These are phyloP conservation scores for Candida alai DNA, from an alignment of 805 yeast genomes.

Conservation along the genomic window DNA sequence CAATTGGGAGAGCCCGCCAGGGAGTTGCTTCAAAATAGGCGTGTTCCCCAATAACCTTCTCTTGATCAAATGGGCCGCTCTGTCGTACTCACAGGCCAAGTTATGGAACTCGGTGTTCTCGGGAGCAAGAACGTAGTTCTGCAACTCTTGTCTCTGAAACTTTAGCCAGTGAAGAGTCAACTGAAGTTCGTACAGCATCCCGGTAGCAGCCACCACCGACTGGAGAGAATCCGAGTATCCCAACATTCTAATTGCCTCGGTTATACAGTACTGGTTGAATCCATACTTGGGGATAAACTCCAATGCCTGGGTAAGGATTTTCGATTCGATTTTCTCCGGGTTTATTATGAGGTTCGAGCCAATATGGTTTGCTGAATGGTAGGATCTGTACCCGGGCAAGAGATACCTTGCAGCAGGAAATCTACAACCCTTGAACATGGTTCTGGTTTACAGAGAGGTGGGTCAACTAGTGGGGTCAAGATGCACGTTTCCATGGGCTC, in stretches of 20 bases:
- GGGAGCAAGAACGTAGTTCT: slow-evolving; percentile 24
- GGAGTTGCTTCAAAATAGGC: slow-evolving; percentile 42
- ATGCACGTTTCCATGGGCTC: no score
- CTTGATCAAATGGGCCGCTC: slow-evolving; percentile 42
- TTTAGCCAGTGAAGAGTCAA: slow-evolving; percentile 52
- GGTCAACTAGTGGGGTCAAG: no score
- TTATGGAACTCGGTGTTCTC: slow-evolving; percentile 25
- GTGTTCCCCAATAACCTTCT: slow-evolving; percentile 50
- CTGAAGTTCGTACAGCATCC: slow-evolving; percentile 51
- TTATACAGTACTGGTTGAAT: slow-evolving; percentile 45
- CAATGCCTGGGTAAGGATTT: slow-evolving; percentile 35
- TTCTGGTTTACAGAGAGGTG: no score
- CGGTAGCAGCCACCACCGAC: slow-evolving; percentile 37
- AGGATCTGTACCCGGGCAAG: slow-evolving; percentile 15
- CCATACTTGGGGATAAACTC: slow-evolving; percentile 50
- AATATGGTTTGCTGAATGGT: slow-evolving; percentile 37
- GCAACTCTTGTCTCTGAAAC: slow-evolving; percentile 36
- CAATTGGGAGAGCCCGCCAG: slow-evolving; percentile 56
- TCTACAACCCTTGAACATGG: no score
- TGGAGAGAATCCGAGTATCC: slow-evolving; percentile 51
- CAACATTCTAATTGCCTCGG: slow-evolving; percentile 44
- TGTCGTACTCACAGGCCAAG: slow-evolving; percentile 36
- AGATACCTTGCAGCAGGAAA: no score
- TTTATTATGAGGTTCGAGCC: slow-evolving; percentile 31
- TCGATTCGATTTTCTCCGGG: slow-evolving; percentile 33